These are phyloP conservation scores for Urochloa ruziziensis DNA, from an alignment of 176 grass and related monocot species.

Conservation along the genomic window DNA sequence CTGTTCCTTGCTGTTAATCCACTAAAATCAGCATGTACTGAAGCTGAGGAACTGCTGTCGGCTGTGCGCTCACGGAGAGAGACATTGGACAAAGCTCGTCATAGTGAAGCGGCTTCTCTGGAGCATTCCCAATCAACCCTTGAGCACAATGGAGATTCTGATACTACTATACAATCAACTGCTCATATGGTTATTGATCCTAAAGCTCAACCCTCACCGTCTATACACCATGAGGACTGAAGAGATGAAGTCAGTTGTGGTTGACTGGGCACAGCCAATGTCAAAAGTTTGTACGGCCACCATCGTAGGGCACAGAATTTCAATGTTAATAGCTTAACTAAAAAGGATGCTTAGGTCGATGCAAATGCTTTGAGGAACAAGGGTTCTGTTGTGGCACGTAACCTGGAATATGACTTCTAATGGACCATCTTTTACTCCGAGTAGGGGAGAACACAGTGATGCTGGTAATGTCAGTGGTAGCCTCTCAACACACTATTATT, in stretches of 20 bases:
- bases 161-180: constrained; percentile 30
- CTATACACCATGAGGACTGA: not conserved
- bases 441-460: constrained; percentile 27
- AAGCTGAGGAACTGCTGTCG: constrained; percentile 34
- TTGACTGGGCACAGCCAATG: constrained; percentile 19
- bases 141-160: constrained; percentile 30
- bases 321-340: not conserved
- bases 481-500: constrained; percentile 43
- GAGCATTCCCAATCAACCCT: constrained; percentile 22
- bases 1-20: constrained; percentile 70
- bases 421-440: constrained; percentile 25
- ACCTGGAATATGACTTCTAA: constrained; percentile 21
- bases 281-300: not conserved
- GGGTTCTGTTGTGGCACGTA: constrained; percentile 25
- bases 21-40: constrained; percentile 62
- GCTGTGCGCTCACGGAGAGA: not conserved
- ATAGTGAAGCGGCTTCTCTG: constrained; percentile 20
- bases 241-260: constrained; percentile 32
- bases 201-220: not conserved
- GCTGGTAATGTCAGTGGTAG: constrained; percentile 25
- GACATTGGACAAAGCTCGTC: not conserved
- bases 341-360: constrained; percentile 26
- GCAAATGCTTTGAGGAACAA: constrained; percentile 15
- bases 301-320: constrained; percentile 1
- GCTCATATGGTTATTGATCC: constrained; percentile 10